Conservation (phyloP, 2,329 filamentous ascomycete species). For the Metarhizium humberi region DNA sequence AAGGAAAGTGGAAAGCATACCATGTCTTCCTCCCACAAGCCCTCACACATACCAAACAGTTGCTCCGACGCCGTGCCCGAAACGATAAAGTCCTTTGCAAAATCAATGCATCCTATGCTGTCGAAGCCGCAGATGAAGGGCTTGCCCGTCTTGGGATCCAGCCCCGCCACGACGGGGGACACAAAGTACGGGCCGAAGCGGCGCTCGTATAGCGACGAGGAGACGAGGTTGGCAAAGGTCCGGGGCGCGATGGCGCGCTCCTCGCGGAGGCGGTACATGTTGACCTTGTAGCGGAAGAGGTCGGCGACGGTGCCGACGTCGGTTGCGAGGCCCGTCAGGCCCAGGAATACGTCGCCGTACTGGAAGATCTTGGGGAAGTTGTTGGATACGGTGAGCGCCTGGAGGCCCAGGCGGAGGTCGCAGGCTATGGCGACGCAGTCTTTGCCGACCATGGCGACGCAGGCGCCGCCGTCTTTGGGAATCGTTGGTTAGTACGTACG, state of each 20-base stretch:
- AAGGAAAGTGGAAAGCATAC: constrained; percentile 41
- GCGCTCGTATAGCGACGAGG: constrained; percentile 82
- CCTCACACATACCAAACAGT: constrained; percentile 97
- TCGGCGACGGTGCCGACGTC: constrained; percentile 92
- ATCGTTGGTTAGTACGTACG: neutral
- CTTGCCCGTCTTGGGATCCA: constrained; percentile 87
- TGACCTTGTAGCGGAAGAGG: constrained; percentile 98
- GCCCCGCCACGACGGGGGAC: constrained; percentile 84
- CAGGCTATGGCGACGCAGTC: constrained; percentile 99
- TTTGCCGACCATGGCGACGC: constrained; percentile 98
- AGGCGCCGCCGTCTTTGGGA: constrained; percentile 69
- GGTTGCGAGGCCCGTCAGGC: constrained; percentile 90
- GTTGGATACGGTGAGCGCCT: constrained; percentile 95
- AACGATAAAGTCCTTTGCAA: constrained; percentile 99
- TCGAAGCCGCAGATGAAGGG: constrained; percentile 99
- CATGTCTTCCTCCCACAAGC: constrained; percentile 94
- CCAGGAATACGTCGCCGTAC: constrained; percentile 92
- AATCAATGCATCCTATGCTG: constrained; percentile 98
- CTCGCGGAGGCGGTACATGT: constrained; percentile 98
- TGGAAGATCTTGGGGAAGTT: constrained; percentile 99
- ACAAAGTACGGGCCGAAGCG: constrained; percentile 97
- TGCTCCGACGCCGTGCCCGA: constrained; percentile 93
- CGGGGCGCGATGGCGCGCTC: constrained; percentile 91
- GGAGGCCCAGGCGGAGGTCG: constrained; percentile 93
- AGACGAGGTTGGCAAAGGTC: constrained; percentile 95